Base-by-base conservation (phyloP, 371 early-diverging fungal genomes). In the Amoeboaphelidium protococcarum region DNA sequence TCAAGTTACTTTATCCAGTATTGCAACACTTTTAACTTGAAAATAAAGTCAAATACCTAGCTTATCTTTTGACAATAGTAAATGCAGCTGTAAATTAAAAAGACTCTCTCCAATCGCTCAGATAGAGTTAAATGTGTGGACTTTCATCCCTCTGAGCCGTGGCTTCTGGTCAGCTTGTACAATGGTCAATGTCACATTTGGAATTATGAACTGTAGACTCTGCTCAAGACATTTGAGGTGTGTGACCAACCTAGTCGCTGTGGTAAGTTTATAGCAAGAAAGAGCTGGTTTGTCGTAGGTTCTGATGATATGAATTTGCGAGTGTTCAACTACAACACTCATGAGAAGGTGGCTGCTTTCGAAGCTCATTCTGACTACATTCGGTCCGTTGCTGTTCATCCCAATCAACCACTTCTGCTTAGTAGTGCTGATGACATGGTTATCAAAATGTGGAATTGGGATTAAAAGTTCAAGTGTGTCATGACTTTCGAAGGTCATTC, bases 371-470 rank as follows among this genome's bases (percentile, higher is more conserved):
- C 76, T 40, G 99, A 99, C 59, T 99, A 95, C 59, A 83, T 99
- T 57, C 82, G 99, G 47, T 72, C 78, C 56, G 72, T 99, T 47
- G 86, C 95, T 21, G 84, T 94, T 26, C 91, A 95, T 58, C 84
- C 86, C 25, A 81, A 87, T n/a, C 85, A 81, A 52, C 80, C 87
- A n/a, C 76, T 76, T 45, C 68, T 99, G 44, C 68, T 95, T 42
- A 82, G 94, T 6, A 80, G 89, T 46, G 84, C 91, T 16, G 99
- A 99, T 60, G 99, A 99, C 59, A 83, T 83, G 78, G 73, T 82
- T 19, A 87, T 99, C 58, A 94, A 92, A 61, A 68, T 97, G 48
- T 99, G 97, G 97, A 89, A 97, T 61, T 90, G 90, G 88, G 97
- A 97, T 41, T 89, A 88, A 60, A 82, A 80, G 52, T 95, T 96